These are phyloP conservation scores for Saccharomycopsis sp. DNA, from an alignment of 805 yeast genomes.

Conservation along the genomic window DNA sequence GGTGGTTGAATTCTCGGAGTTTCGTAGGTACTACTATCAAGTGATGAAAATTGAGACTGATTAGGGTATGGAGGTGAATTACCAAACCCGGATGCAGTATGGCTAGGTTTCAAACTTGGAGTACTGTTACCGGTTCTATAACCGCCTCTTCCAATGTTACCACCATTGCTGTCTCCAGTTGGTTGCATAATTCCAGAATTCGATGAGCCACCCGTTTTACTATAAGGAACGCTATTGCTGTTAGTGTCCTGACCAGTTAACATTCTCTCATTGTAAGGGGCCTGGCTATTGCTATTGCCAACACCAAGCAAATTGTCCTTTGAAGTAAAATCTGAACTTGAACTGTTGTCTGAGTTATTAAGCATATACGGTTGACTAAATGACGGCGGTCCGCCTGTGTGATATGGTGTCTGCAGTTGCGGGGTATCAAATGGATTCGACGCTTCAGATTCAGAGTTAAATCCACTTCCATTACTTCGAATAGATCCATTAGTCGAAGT, in stretches of 20 bases:
- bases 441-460: too few relatives aligned
- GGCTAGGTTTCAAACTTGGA: not conserved
- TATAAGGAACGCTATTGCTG: not conserved
- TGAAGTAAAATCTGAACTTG: not conserved
- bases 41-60: not conserved
- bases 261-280: constrained; percentile 7
- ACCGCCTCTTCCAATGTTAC: too few relatives aligned
- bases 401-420: not conserved
- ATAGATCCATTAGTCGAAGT: not conserved
- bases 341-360: not conserved
- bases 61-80: constrained; percentile 1
- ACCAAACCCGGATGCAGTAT: constrained; percentile 11
- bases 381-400: not conserved
- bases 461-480: too few relatives aligned
- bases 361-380: not conserved
- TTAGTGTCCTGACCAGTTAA: not conserved
- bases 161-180: not conserved
- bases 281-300: not conserved
- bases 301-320: constrained; percentile 1
- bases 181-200: too few relatives aligned
- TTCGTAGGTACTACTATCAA: not conserved
- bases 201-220: not conserved
- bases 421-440: too few relatives aligned
- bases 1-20: not conserved
- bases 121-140: not conserved